phyloP scores from a whole-genome alignment of 2,329 filamentous ascomycete genomes.

The Penicillium sp. region DNA sequence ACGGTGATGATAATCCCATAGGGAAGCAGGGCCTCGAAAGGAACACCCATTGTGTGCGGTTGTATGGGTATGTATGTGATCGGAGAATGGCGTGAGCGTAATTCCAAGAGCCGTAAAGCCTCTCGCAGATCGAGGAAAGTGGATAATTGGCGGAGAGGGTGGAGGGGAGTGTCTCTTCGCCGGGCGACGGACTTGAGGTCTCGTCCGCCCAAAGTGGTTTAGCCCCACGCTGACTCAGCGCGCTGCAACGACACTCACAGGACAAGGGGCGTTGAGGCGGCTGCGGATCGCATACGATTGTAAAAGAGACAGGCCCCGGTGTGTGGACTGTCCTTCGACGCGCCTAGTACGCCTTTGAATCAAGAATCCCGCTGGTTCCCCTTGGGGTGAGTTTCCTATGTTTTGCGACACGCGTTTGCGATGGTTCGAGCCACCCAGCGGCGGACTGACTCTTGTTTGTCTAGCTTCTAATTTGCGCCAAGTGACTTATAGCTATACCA shows the following conservation, averaged over 20 bases:
- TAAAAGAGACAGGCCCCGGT: slow-evolving; percentile 21
- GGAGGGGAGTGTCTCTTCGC: slow-evolving; percentile 16
- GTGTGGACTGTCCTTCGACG: slow-evolving; percentile 25
- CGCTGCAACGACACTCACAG: slow-evolving; percentile 37
- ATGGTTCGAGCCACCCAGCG: slow-evolving; percentile 12
- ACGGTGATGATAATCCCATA: slow-evolving; percentile 65
- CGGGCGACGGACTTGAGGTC: slow-evolving; percentile 27
- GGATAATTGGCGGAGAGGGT: slow-evolving; percentile 18
- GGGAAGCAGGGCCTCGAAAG: slow-evolving; percentile 66
- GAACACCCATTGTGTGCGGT: slow-evolving; percentile 58
- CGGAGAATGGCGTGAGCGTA: not conserved
- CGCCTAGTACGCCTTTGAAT: slow-evolving; percentile 27
- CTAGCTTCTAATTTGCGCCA: slow-evolving; percentile 20
- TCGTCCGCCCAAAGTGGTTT: slow-evolving; percentile 33
- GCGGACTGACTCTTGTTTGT: slow-evolving; percentile 19
- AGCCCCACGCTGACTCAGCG: slow-evolving; percentile 39
- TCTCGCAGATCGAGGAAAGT: slow-evolving; percentile 6
- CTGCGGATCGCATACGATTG: slow-evolving; percentile 34
- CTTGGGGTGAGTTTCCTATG: slow-evolving; percentile 15
- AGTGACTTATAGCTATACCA: slow-evolving; percentile 4
- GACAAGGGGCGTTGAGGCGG: slow-evolving; percentile 33
- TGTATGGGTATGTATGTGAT: not conserved
- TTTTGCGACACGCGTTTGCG: slow-evolving; percentile 22
- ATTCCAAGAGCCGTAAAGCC: slow-evolving; percentile 7
- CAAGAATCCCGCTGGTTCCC: slow-evolving; percentile 1